Evolutionary conservation across 2,329 filamentous ascomycete species (phyloP), one percentile per base, ranked within the genome.

Genomic region (Neurospora sp.): DNA sequence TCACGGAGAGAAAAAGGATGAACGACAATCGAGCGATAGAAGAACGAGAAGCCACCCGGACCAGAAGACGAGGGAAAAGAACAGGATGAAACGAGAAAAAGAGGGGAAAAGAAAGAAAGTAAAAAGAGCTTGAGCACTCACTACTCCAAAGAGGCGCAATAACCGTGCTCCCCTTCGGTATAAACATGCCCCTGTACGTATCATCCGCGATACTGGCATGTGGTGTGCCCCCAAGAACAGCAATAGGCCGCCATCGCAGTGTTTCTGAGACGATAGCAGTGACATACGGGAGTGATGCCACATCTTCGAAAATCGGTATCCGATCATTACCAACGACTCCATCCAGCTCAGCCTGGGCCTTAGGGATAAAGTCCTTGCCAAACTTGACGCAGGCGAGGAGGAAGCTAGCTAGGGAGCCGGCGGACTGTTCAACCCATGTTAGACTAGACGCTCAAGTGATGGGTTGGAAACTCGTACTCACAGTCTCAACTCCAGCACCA

Each of bases 351-450:
- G 77, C 77, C 8, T 79, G 83, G 73, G 74, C 82, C 75, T 73
- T 75, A 0, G 80, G 80, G 33, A 87, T 81, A 19, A 85, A 83
- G 8, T 82, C 81, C 0, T 82, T 83, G 1, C 82, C 83, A 39
- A 83, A 83, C n/a, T 85, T 78, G 17, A 79, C 81, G 76, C 87
- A 87, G 0, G 84, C 85, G 0, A 88, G 79, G 23, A 85, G 79
- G 74, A 87, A 82, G n/a, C 79, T 87, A 0, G 71, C 83, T 71
- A 77, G 82, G 70, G 77, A 87, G 70, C 69, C 86, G 75, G 72
- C 86, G 70, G 73, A 87, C 82, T 77, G 81, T 43, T 2, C 8
- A 43, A 4, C 0, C 8, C 17, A 10, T 3, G 41, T 12, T 1
- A 65, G 4, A 38, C 37, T 5, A 68, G 0, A 19, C 57, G 4